phyloP scores from a whole-genome alignment of 2,329 filamentous ascomycete genomes.

The Ascochyta koolunga region DNA sequence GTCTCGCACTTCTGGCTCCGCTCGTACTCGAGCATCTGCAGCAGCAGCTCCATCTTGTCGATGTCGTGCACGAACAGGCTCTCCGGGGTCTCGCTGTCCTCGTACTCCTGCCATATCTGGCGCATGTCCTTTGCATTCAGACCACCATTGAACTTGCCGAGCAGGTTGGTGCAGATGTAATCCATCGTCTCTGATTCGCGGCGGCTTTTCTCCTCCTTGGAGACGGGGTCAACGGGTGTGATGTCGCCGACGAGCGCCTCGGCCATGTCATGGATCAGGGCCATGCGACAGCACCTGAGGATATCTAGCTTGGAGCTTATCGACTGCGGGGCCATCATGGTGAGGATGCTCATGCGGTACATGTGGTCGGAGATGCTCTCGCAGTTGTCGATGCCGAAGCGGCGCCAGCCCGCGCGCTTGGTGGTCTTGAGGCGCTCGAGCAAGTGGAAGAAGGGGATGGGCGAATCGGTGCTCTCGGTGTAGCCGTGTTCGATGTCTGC shows the following conservation, averaged over 20 bases:
- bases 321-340: slow-evolving; percentile 83
- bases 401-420: slow-evolving; percentile 92
- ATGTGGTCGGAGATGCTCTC: slow-evolving; percentile 98
- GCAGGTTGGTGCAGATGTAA: slow-evolving; percentile 75
- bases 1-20: slow-evolving; percentile 67
- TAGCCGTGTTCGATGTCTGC: slow-evolving; percentile 65
- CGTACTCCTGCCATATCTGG: slow-evolving; percentile 92
- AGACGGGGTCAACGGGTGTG: slow-evolving; percentile 85
- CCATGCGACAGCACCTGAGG: slow-evolving; percentile 89
- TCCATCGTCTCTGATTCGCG: slow-evolving; percentile 92
- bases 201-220: slow-evolving; percentile 86
- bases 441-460: slow-evolving; percentile 91
- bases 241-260: slow-evolving; percentile 95
- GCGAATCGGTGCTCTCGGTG: slow-evolving; percentile 69
- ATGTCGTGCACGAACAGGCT: slow-evolving; percentile 93
- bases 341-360: slow-evolving; percentile 98
- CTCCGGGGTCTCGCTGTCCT: slow-evolving; percentile 82
- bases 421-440: slow-evolving; percentile 94
- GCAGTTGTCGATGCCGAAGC: slow-evolving; percentile 76
- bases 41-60: slow-evolving; percentile 92
- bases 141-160: slow-evolving; percentile 78
- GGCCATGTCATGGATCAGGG: slow-evolving; percentile 96
- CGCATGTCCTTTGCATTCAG: slow-evolving; percentile 72
- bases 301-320: slow-evolving; percentile 77
- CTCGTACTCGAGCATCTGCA: slow-evolving; percentile 98